Percentiles rank a stretch among this genome's conserved stretches.
phyloP scores from a whole-genome alignment of 1,284 basidiomycete species.

The Psilocybe mexicana region DNA sequence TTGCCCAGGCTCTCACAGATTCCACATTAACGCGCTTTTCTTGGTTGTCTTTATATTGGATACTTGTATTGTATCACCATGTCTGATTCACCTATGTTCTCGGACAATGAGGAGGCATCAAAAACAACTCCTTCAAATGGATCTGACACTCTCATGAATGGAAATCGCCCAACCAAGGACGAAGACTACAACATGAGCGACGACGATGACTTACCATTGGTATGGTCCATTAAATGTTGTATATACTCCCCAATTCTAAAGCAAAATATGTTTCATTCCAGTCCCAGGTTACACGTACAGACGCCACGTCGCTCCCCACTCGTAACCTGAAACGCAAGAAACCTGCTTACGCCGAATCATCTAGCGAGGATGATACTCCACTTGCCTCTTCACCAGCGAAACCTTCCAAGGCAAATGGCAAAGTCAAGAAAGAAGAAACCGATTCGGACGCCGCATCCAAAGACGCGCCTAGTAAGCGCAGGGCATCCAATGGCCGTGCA shows the following conservation, averaged over 20 bases:
- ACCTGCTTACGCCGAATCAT: slow-evolving; percentile 47
- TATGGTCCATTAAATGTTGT: slow-evolving; percentile 29
- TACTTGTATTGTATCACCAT: slow-evolving; percentile 30
- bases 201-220: slow-evolving; percentile 68
- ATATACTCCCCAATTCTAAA: not conserved
- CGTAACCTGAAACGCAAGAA: slow-evolving; percentile 61
- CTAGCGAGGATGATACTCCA: slow-evolving; percentile 71
- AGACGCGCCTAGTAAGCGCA: slow-evolving; percentile 38
- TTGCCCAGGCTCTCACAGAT: slow-evolving; percentile 11
- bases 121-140: slow-evolving; percentile 38
- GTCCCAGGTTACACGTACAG: slow-evolving; percentile 52
- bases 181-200: slow-evolving; percentile 61
- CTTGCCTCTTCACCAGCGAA: slow-evolving; percentile 72
- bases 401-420: slow-evolving; percentile 39
- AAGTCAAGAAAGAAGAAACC: slow-evolving; percentile 33
- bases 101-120: slow-evolving; percentile 71
- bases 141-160: slow-evolving; percentile 41
- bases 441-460: slow-evolving; percentile 34
- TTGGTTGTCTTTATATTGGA: slow-evolving; percentile 13
- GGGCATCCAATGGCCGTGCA: slow-evolving; percentile 39
- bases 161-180: slow-evolving; percentile 41
- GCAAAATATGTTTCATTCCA: slow-evolving; percentile 18
- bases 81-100: slow-evolving; percentile 51
- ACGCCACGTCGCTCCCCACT: slow-evolving; percentile 43
- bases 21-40: slow-evolving; percentile 14